phyloP scores from a whole-genome alignment of 2,329 filamentous ascomycete species.

The Claviceps sp. region DNA sequence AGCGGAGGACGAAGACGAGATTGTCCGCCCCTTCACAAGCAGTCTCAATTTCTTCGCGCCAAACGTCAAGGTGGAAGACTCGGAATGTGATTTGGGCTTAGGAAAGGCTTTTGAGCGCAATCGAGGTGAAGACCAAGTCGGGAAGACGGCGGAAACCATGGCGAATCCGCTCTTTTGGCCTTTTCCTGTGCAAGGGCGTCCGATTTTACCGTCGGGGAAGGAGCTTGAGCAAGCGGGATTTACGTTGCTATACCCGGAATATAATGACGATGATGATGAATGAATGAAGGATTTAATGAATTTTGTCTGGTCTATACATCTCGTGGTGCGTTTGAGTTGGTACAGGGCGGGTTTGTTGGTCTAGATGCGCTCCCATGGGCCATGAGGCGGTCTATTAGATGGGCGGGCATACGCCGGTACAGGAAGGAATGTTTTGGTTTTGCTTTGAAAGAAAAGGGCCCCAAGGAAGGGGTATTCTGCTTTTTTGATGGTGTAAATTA shows the following conservation, averaged over 20 bases:
- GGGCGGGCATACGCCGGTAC: neutral
- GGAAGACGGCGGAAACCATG: slow-evolving; percentile 22
- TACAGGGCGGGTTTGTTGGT: neutral
- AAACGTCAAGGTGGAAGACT: slow-evolving; percentile 33
- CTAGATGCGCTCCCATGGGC: neutral
- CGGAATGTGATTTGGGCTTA: slow-evolving; percentile 32
- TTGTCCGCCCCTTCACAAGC: slow-evolving; percentile 32
- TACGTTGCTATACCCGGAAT: slow-evolving; percentile 16
- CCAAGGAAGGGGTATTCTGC: no score
- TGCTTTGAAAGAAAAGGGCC: no score
- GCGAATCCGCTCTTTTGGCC: slow-evolving; percentile 48
- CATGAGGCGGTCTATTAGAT: neutral
- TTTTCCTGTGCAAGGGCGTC: slow-evolving; percentile 45
- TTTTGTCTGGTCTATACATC: neutral
- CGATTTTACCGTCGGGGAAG: slow-evolving; percentile 34
- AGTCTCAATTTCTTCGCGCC: slow-evolving; percentile 46
- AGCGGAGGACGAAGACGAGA: slow-evolving; percentile 24
- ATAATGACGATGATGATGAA: neutral
- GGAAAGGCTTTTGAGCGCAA: slow-evolving; percentile 8
- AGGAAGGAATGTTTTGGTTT: no score
- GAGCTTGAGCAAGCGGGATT: slow-evolving; percentile 40
- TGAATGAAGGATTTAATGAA: neutral
- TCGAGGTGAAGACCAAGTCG: slow-evolving; percentile 6
- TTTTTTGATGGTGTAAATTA: no score
- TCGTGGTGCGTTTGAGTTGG: neutral